These are phyloP conservation scores for Acer saccharum DNA, from an alignment of 345 rosid species.

Conservation along the genomic window DNA sequence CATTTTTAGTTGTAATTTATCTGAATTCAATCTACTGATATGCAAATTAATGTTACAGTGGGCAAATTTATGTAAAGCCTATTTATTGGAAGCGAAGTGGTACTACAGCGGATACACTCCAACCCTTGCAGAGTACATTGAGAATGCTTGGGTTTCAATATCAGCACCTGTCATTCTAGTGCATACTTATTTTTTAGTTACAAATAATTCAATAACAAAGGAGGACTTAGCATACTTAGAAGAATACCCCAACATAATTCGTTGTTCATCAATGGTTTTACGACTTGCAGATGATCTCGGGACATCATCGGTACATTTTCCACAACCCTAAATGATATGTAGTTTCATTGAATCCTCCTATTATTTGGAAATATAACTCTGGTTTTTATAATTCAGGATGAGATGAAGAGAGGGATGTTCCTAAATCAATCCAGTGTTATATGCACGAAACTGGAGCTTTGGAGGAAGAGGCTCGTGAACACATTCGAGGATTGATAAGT, in stretches of 20 bases:
- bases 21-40: too few relatives aligned
- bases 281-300: constrained; percentile 40
- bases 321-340: too few relatives aligned
- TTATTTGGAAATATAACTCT: too few relatives aligned
- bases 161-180: constrained; percentile 26
- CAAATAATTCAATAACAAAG: constrained; percentile 19
- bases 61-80: constrained; percentile 37
- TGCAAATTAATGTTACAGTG: constrained; percentile 32
- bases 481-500: constrained; percentile 25
- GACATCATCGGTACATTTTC: constrained; percentile 37
- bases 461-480: constrained; percentile 26
- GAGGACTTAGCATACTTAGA: constrained; percentile 18
- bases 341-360: too few relatives aligned
- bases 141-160: constrained; percentile 43
- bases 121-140: constrained; percentile 38
- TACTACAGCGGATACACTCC: constrained; percentile 38
- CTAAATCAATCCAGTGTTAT: constrained; percentile 39
- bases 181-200: constrained; percentile 22
- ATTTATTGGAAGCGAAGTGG: constrained; percentile 50
- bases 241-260: constrained; percentile 13
- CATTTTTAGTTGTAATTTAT: too few relatives aligned
- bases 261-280: constrained; percentile 30
- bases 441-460: constrained; percentile 40
- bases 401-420: constrained; percentile 36
- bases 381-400: constrained; percentile 32